A percentile compares a stretch with the other conserved stretches of the same genome.
Conservation (phyloP, 140 eudicot genomes). For the Oenanthe javanica region DNA sequence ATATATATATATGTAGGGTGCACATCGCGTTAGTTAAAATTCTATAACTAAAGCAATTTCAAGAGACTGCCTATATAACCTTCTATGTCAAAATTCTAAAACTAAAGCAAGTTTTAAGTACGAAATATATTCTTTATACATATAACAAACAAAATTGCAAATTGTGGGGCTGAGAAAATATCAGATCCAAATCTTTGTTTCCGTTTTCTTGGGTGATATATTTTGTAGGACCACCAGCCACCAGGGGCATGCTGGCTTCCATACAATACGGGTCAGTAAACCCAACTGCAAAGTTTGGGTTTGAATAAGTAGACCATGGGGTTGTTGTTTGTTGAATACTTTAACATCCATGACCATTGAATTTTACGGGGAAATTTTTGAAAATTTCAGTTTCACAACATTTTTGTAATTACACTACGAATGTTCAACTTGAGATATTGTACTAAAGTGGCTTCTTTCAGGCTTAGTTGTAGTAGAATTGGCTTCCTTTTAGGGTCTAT, state of each 20-base stretch:
- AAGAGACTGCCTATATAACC: no score
- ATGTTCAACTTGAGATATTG: neutral
- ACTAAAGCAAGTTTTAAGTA: no score
- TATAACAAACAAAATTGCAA: neutral
- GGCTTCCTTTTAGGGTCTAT: neutral
- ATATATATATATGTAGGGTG: no score
- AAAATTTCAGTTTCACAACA: neutral
- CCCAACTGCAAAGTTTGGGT: constrained; percentile 6
- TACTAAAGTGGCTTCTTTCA: no score
- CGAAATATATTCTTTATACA: no score
- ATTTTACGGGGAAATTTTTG: neutral
- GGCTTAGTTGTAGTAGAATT: neutral
- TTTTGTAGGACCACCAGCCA: constrained; percentile 10
- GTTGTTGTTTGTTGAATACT: constrained; percentile 5
- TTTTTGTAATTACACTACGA: neutral
- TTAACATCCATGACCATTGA: constrained; percentile 1
- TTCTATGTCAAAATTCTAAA: no score
- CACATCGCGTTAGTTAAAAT: no score
- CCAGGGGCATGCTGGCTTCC: constrained; percentile 14
- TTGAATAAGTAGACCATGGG: constrained; percentile 5
- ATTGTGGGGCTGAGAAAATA: neutral
- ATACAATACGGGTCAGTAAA: neutral
- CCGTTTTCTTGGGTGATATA: neutral
- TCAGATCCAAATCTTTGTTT: neutral
- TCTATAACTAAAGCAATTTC: no score